Percentiles rank a stretch among this genome's conserved stretches.
These are phyloP conservation scores for Fusarium veterinarium DNA, from an alignment of 2,329 filamentous ascomycete genomes.

Conservation along the genomic window DNA sequence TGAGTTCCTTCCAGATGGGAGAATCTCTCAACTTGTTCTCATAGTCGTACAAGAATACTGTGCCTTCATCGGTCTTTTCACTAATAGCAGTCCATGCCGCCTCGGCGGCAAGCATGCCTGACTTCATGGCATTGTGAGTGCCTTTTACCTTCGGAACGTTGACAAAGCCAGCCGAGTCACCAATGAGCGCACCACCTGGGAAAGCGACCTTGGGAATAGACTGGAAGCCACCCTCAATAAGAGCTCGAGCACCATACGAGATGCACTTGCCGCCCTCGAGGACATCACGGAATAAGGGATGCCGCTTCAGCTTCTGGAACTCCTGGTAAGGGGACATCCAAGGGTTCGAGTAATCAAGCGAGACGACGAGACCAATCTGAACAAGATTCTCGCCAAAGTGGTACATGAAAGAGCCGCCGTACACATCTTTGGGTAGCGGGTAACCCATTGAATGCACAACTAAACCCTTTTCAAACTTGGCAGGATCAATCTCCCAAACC, in stretches of 20 bases:
- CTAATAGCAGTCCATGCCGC: slow-evolving; percentile 83
- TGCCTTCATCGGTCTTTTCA: slow-evolving; percentile 66
- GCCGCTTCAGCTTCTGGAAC: slow-evolving; percentile 98
- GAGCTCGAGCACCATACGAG: slow-evolving; percentile 90
- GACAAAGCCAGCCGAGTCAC: slow-evolving; percentile 95
- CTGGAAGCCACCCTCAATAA: slow-evolving; percentile 96
- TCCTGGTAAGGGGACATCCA: slow-evolving; percentile 96
- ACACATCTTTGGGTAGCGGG: slow-evolving; percentile 86
- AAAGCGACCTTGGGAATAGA: slow-evolving; percentile 98
- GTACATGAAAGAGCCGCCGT: slow-evolving; percentile 99
- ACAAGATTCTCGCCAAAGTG: slow-evolving; percentile 99
- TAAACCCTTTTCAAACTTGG: slow-evolving; percentile 89
- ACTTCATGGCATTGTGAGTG: slow-evolving; percentile 97
- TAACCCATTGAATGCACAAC: slow-evolving; percentile 94
- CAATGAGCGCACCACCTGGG: slow-evolving; percentile 93
- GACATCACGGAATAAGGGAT: slow-evolving; percentile 86
- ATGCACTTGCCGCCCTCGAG: slow-evolving; percentile 98
- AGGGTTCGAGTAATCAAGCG: slow-evolving; percentile 94
- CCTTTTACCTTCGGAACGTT: slow-evolving; percentile 99
- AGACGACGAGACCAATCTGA: slow-evolving; percentile 89
- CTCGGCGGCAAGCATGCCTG: slow-evolving; percentile 95
- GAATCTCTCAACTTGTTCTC: slow-evolving; percentile 89
- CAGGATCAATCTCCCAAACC: slow-evolving; percentile 94
- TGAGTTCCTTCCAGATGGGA: slow-evolving; percentile 92
- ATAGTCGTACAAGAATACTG: slow-evolving; percentile 94